phyloP scores from a whole-genome alignment of 2,329 filamentous ascomycete species.

The Aspergillus costaricaensis region DNA sequence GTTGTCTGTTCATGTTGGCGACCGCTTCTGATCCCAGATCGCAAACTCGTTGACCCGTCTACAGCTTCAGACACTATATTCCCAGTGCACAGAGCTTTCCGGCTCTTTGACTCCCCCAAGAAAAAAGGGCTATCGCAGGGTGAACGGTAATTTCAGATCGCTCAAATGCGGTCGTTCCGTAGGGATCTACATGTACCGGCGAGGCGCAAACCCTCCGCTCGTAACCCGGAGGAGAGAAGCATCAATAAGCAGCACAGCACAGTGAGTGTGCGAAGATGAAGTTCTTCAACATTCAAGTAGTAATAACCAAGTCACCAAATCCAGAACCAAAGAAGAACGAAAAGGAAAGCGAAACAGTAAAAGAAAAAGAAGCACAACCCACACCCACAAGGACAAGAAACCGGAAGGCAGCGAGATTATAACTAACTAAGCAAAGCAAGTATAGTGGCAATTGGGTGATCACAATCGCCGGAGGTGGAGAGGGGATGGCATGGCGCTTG shows the following conservation, averaged over 20 bases:
- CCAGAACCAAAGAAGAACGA: too few relatives aligned
- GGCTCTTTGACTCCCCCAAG: background rate
- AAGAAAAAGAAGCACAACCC: background rate
- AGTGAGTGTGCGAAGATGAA: background rate
- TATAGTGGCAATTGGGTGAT: slow-evolving; percentile 10
- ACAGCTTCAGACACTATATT: background rate
- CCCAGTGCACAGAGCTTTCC: background rate
- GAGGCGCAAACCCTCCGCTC: background rate
- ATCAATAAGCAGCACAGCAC: background rate
- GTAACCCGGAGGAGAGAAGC: background rate
- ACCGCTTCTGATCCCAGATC: background rate
- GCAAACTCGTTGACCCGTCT: background rate
- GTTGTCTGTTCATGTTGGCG: slow-evolving; percentile 19
- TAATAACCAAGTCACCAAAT: too few relatives aligned
- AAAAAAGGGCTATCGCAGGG: too few relatives aligned
- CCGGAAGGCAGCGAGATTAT: slow-evolving; percentile 13
- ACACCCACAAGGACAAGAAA: background rate
- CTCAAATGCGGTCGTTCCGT: background rate
- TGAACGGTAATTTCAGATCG: background rate
- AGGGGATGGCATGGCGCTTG: slow-evolving; percentile 3
- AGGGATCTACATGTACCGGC: slow-evolving; percentile 9
- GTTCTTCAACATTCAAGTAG: background rate
- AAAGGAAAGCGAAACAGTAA: background rate
- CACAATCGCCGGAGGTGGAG: slow-evolving; percentile 7
- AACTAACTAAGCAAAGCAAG: background rate